Conservation (phyloP, 768 basidiomycete genomes). For the Xerocomellus intermedius region DNA sequence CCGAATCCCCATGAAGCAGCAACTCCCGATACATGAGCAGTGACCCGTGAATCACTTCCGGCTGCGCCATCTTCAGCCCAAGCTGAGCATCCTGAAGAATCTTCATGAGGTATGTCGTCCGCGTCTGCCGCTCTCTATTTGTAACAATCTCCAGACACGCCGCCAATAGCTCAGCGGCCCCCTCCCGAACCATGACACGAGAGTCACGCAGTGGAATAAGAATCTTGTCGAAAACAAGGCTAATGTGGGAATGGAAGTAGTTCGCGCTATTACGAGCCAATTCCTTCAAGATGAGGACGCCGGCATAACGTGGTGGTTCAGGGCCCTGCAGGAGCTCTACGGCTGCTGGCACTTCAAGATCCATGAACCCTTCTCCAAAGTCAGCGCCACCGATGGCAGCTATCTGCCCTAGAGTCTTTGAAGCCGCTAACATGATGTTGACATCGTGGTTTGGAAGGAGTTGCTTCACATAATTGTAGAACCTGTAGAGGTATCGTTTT, state of each 20-base stretch:
- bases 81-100: constrained; percentile 88
- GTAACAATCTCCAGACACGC: constrained; percentile 88
- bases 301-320: constrained; percentile 88
- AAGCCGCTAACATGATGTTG: constrained; percentile 91
- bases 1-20: constrained; percentile 91
- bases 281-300: constrained; percentile 92
- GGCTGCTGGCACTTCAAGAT: constrained; percentile 82
- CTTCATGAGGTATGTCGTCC: constrained; percentile 66
- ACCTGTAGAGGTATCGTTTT: constrained; percentile 76
- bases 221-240: constrained; percentile 88
- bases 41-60: constrained; percentile 91
- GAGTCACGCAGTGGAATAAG: constrained; percentile 87
- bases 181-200: constrained; percentile 87
- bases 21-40: constrained; percentile 89
- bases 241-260: constrained; percentile 87
- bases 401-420: constrained; percentile 88
- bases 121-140: constrained; percentile 64
- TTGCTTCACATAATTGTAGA: constrained; percentile 91
- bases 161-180: constrained; percentile 90
- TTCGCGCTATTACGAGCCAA: constrained; percentile 85
- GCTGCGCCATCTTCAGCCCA: constrained; percentile 74
- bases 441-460: constrained; percentile 89
- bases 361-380: constrained; percentile 88
- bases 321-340: constrained; percentile 73
- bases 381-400: constrained; percentile 78